Conservation (phyloP, 1,284 basidiomycete genomes). For the Cerrena zonata region DNA sequence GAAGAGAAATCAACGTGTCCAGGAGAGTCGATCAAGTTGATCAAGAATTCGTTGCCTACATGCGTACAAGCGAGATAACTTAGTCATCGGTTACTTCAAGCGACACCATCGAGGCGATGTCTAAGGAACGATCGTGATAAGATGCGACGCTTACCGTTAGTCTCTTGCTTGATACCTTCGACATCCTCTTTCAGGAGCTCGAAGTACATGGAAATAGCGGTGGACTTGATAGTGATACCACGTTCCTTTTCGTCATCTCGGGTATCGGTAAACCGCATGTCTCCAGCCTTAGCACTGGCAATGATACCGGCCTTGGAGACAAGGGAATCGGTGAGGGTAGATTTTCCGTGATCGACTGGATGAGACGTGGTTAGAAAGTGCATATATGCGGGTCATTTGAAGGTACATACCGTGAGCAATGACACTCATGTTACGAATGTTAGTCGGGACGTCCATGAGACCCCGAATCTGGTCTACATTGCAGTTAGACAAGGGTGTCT, state of each 20-base stretch:
- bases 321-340: constrained; percentile 96
- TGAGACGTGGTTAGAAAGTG: not conserved
- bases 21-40: constrained; percentile 99
- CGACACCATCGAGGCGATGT: not conserved
- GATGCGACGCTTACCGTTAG: constrained; percentile 58
- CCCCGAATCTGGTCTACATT: constrained; percentile 77
- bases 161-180: constrained; percentile 85
- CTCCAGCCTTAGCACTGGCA: constrained; percentile 90
- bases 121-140: not conserved
- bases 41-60: constrained; percentile 91
- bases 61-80: not conserved
- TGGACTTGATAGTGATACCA: constrained; percentile 99
- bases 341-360: constrained; percentile 99
- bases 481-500: constrained; percentile 8
- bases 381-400: constrained; percentile 6
- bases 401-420: constrained; percentile 78
- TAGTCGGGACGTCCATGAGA: constrained; percentile 87
- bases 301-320: constrained; percentile 99
- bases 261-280: constrained; percentile 97
- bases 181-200: constrained; percentile 89
- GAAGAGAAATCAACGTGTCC: constrained; percentile 99
- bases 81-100: not conserved
- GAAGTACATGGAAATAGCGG: constrained; percentile 99
- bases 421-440: constrained; percentile 98
- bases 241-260: constrained; percentile 98